Conservation (phyloP, 495 filamentous ascomycete genomes). For the Aspergillus ostianus region DNA sequence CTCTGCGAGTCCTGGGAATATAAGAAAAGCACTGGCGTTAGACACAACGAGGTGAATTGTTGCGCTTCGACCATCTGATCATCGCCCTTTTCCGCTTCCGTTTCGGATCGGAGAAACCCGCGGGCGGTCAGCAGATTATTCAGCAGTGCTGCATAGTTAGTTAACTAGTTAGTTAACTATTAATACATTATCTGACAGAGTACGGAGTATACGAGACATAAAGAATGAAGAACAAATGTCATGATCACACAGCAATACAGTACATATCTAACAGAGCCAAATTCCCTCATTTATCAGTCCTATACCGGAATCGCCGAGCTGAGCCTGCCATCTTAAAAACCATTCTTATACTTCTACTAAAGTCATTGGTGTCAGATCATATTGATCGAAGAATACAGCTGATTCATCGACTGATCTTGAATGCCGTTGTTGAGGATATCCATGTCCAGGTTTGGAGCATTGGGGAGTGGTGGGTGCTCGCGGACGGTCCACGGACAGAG, state of each 20-base stretch:
- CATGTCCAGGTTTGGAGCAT: conserved; percentile 37
- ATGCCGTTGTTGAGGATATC: conserved; percentile 39
- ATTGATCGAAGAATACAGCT: conserved; percentile 39
- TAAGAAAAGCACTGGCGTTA: background rate
- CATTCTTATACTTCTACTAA: background rate
- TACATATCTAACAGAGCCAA: background rate
- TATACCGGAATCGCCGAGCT: background rate
- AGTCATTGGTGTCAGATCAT: conserved; percentile 29
- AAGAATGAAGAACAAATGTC: background rate
- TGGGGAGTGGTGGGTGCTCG: conserved; percentile 38
- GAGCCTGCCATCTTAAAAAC: background rate
- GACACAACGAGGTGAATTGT: background rate
- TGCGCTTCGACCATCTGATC: conserved; percentile 6
- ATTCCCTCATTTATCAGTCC: background rate
- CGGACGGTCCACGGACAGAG: conserved; percentile 46
- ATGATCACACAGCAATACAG: background rate
- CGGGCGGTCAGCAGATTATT: conserved; percentile 22
- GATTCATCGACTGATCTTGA: conserved; percentile 35
- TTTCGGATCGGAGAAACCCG: conserved; percentile 41
- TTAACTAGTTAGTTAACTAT: too few species aligned
- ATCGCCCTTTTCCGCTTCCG: conserved; percentile 25
- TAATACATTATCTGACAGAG: too few species aligned
- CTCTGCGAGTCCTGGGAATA: conserved; percentile 14
- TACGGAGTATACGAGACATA: too few species aligned
- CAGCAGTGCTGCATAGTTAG: background rate